Evolutionary conservation across 768 basidiomycete genomes (phyloP).

Genomic region (Filobasidium floriforme): DNA sequence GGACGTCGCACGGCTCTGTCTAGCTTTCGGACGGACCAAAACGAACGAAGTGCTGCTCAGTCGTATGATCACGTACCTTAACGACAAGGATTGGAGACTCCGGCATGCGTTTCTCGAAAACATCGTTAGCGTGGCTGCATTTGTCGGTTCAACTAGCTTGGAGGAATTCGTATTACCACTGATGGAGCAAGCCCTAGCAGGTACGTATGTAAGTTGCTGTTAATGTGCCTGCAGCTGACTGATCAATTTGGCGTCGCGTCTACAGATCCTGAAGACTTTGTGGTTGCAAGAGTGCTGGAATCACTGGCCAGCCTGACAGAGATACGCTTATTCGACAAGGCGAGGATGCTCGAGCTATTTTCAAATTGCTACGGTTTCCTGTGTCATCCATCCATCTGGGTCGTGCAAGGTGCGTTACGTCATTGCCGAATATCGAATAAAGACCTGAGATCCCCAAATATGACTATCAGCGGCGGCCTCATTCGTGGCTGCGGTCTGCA

Average conservation of each 20-base stretch:
- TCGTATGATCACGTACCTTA: constrained; percentile 70
- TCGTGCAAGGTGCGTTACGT: constrained; percentile 62
- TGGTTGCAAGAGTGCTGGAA: constrained; percentile 80
- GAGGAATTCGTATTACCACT: constrained; percentile 96
- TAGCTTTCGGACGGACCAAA: constrained; percentile 83
- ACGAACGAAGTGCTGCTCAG: constrained; percentile 92
- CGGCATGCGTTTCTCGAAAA: constrained; percentile 90
- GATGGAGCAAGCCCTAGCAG: constrained; percentile 90
- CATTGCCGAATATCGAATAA: constrained; percentile 33
- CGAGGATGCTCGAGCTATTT: constrained; percentile 86
- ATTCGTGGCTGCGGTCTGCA: constrained; percentile 78
- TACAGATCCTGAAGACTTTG: constrained; percentile 87
- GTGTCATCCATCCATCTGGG: constrained; percentile 93
- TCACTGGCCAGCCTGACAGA: constrained; percentile 83
- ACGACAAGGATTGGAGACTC: constrained; percentile 81
- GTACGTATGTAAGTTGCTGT: constrained; percentile 48
- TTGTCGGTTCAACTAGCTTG: constrained; percentile 79
- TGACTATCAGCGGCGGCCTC: constrained; percentile 63
- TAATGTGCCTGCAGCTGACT: background rate
- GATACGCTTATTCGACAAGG: constrained; percentile 76
- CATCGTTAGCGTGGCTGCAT: constrained; percentile 89
- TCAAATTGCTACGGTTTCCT: constrained; percentile 73
- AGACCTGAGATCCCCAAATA: background rate
- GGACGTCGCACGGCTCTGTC: constrained; percentile 78
- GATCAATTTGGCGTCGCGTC: background rate